Evolutionary conservation across 2,329 filamentous ascomycete species (phyloP).

Genomic region (Cercospora sp.): DNA sequence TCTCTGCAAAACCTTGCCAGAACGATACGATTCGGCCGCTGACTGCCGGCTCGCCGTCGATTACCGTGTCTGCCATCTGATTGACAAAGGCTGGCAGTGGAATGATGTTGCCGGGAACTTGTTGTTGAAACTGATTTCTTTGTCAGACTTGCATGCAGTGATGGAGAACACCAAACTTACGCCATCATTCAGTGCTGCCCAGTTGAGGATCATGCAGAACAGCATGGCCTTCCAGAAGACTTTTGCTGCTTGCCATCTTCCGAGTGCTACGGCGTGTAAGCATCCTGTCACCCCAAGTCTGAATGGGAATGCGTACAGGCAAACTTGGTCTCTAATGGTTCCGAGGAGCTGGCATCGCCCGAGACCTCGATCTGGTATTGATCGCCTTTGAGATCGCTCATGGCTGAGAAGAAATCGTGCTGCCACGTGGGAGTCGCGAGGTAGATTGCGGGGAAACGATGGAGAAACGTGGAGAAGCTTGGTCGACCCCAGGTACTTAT

Average conservation of each 20-base stretch:
- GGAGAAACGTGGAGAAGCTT: conserved; percentile 15
- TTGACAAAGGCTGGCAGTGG: conserved; percentile 24
- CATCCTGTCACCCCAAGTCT: background rate
- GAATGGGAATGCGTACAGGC: conserved; percentile 4
- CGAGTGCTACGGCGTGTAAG: conserved; percentile 17
- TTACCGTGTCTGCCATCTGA: conserved; percentile 22
- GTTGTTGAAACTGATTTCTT: conserved; percentile 21
- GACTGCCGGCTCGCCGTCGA: conserved; percentile 21
- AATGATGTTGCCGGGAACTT: conserved; percentile 27
- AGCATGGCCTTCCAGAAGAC: conserved; percentile 27
- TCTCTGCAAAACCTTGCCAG: conserved; percentile 26
- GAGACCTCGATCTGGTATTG: conserved; percentile 10
- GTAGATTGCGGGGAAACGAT: background rate
- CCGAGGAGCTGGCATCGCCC: conserved; percentile 2
- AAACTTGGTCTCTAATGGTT: conserved; percentile 16
- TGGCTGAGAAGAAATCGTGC: background rate
- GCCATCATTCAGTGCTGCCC: conserved; percentile 27
- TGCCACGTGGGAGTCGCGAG: conserved; percentile 12
- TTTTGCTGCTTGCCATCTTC: conserved; percentile 23
- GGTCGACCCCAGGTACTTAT: conserved; percentile 14
- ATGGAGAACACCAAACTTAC: background rate
- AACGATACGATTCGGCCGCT: conserved; percentile 19
- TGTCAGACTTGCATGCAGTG: background rate
- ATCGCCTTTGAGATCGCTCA: conserved; percentile 13
- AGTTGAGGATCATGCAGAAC: conserved; percentile 25